Evolutionary conservation across 768 basidiomycete species (phyloP).

Genomic region (Mycena haematopus): DNA sequence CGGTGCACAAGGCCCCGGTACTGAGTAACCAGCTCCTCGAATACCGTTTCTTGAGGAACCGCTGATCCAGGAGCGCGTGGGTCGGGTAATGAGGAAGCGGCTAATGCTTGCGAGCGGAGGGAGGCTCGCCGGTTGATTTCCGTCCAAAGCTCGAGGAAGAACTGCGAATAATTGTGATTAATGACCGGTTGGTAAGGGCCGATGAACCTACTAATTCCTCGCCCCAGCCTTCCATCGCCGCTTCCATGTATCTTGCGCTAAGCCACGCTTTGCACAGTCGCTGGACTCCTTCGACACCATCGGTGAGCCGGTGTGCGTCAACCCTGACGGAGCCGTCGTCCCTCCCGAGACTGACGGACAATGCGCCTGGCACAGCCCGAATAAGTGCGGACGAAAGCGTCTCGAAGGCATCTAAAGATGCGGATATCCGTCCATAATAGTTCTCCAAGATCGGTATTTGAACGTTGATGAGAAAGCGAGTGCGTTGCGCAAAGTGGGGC

Average conservation of each 20-base stretch:
- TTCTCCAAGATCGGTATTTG: slow-evolving; percentile 85
- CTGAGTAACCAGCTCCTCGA: slow-evolving; percentile 73
- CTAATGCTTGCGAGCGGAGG: slow-evolving; percentile 61
- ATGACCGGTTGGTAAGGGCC: slow-evolving; percentile 1
- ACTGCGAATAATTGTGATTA: slow-evolving; percentile 51
- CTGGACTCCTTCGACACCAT: slow-evolving; percentile 83
- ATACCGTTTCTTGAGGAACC: slow-evolving; percentile 69
- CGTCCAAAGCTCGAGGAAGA: slow-evolving; percentile 90
- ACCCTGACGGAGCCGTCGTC: slow-evolving; percentile 49
- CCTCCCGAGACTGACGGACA: slow-evolving; percentile 64
- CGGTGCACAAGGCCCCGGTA: slow-evolving; percentile 67
- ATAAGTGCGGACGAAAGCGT: slow-evolving; percentile 87
- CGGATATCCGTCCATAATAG: slow-evolving; percentile 79
- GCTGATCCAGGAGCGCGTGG: slow-evolving; percentile 41
- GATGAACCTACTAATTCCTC: slow-evolving; percentile 78
- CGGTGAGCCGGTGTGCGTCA: slow-evolving; percentile 72
- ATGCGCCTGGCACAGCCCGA: slow-evolving; percentile 90
- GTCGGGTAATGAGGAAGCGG: slow-evolving; percentile 57
- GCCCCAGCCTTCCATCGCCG: slow-evolving; percentile 80
- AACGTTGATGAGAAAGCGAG: slow-evolving; percentile 81
- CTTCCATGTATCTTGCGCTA: slow-evolving; percentile 76
- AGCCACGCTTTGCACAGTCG: slow-evolving; percentile 86
- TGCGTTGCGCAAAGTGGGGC: slow-evolving; percentile 76
- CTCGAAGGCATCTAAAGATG: slow-evolving; percentile 94
- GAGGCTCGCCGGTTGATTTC: slow-evolving; percentile 71